A percentile compares a stretch with the other conserved stretches of the same genome.
Evolutionary conservation across 495 filamentous ascomycete genomes (phyloP).

Genomic region (Arthonia radiata): DNA sequence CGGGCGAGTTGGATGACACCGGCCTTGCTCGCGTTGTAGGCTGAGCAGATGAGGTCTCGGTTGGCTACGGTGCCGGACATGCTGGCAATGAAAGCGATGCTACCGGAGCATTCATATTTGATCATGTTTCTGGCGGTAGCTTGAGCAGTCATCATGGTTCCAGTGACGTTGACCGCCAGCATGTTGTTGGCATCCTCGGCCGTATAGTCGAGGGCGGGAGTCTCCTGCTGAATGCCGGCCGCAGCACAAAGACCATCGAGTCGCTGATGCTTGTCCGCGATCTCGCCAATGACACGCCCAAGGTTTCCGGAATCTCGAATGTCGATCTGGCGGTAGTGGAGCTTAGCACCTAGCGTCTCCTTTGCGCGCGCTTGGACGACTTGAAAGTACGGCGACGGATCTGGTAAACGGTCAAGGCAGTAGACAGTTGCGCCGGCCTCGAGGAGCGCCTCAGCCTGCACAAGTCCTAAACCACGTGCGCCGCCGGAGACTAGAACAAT

Average conservation of each 20-base stretch:
- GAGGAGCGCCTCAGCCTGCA: conserved; percentile 54
- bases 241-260: conserved; percentile 66
- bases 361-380: conserved; percentile 36
- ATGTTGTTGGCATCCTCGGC: conserved; percentile 41
- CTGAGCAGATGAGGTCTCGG: conserved; percentile 41
- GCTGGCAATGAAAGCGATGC: conserved; percentile 47
- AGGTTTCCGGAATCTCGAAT: conserved; percentile 52
- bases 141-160: conserved; percentile 54
- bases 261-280: conserved; percentile 43
- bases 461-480: conserved; percentile 53
- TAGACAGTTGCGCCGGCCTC: conserved; percentile 55
- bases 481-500: conserved; percentile 59
- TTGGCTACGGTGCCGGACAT: conserved; percentile 71
- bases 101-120: conserved; percentile 40
- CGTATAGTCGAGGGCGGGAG: conserved; percentile 40
- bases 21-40: conserved; percentile 81
- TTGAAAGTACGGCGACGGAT: conserved; percentile 32
- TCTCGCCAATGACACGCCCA: conserved; percentile 38
- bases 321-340: conserved; percentile 64
- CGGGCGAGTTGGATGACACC: conserved; percentile 63
- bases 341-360: conserved; percentile 37
- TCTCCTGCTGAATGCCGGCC: conserved; percentile 56
- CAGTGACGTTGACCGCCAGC: conserved; percentile 50
- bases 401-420: conserved; percentile 26
- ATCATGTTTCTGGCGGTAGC: conserved; percentile 58